Percentiles rank a stretch among this genome's conserved stretches.
These are phyloP conservation scores for Babjeviella inositovora DNA, from an alignment of 805 yeast genomes.

Conservation along the genomic window DNA sequence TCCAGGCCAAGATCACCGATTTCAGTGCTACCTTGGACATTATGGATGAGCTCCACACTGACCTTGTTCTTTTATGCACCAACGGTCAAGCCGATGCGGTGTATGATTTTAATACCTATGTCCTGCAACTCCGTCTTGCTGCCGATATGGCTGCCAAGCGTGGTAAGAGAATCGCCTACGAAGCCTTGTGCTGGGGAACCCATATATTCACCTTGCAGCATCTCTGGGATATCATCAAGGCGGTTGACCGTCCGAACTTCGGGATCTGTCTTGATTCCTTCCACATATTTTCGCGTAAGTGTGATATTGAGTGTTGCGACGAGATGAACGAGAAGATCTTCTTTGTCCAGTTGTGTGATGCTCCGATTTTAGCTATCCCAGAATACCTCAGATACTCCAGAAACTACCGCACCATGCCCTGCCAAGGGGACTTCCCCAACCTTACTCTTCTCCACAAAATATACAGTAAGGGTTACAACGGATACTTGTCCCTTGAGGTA, in stretches of 20 bases:
- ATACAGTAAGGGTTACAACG: constrained; percentile 3
- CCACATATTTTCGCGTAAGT: constrained; percentile 6
- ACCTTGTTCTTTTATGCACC: constrained; percentile 4
- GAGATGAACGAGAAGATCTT: constrained; percentile 7
- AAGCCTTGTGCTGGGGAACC: constrained; percentile 10
- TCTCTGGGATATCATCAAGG: constrained; percentile 5
- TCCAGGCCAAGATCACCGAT: constrained; percentile 3
- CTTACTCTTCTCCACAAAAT: constrained; percentile 2
- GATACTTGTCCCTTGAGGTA: constrained; percentile 6
- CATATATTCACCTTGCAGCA: constrained; percentile 6
- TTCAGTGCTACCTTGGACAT: constrained; percentile 3
- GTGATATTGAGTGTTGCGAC: constrained; percentile 2
- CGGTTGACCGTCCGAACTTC: constrained; percentile 8
- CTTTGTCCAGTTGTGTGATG: constrained; percentile 11
- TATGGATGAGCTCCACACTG: constrained; percentile 3
- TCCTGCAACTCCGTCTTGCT: constrained; percentile 5
- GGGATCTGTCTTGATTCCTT: constrained; percentile 12
- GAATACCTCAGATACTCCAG: constrained; percentile 4
- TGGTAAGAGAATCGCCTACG: constrained; percentile 10
- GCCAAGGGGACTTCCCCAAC: constrained; percentile 5
- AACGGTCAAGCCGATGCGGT: constrained; percentile 4
- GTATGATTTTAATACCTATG: constrained; percentile 3
- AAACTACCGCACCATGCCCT: constrained; percentile 5
- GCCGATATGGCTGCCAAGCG: constrained; percentile 4
- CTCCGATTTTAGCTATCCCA: constrained; percentile 4